Conservation (phyloP, 129 eudicot species). For the Artemisia tridentata region DNA sequence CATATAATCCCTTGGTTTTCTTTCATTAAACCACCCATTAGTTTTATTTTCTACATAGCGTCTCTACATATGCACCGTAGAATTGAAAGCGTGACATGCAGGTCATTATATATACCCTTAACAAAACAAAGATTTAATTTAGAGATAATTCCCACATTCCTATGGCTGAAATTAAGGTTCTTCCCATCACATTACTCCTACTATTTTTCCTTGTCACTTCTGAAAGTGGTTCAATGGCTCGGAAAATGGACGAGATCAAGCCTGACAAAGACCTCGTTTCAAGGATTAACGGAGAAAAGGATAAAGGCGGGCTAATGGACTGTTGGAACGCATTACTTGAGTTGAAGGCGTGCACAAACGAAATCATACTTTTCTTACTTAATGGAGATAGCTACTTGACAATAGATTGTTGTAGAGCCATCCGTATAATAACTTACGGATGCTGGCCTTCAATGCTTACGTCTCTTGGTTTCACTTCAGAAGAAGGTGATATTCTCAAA, state of each 20-base stretch:
- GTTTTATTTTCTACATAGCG: neutral
- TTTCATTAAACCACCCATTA: neutral
- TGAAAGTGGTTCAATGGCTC: conserved; percentile 9
- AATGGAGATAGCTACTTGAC: conserved; percentile 72
- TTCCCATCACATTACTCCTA: conserved; percentile 10
- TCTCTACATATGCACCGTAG: conserved; percentile 14
- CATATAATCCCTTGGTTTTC: no score
- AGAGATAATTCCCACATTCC: neutral
- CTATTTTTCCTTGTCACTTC: conserved; percentile 18
- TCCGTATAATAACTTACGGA: conserved; percentile 40
- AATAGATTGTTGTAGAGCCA: conserved; percentile 57
- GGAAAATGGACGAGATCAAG: neutral
- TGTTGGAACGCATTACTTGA: conserved; percentile 62
- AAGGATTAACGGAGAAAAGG: conserved; percentile 34
- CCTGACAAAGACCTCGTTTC: conserved; percentile 4
- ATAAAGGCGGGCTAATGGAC: conserved; percentile 21
- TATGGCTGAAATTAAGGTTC: conserved; percentile 32
- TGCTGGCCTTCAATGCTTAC: conserved; percentile 81
- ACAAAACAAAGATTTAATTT: neutral
- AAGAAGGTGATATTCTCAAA: conserved; percentile 49
- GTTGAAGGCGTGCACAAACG: conserved; percentile 58
- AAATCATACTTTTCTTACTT: conserved; percentile 59
- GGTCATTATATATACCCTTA: neutral
- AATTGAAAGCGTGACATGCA: neutral
- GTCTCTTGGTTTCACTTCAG: conserved; percentile 55